Percentiles rank a stretch among this genome's conserved stretches.
Evolutionary conservation across 805 yeast species (phyloP).

Genomic region (Sungouiella thailandica): DNA sequence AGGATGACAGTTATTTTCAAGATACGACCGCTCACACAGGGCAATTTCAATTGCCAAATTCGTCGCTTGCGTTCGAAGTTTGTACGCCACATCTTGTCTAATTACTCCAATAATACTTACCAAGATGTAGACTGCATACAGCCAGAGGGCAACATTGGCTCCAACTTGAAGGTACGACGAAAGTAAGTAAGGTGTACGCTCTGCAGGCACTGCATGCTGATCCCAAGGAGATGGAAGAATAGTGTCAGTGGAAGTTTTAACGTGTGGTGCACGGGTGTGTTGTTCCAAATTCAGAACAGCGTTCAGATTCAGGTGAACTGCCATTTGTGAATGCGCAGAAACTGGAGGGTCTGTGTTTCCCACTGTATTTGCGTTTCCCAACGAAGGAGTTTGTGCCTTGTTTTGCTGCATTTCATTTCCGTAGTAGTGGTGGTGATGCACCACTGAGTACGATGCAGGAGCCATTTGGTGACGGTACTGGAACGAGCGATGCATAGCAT

Average conservation of each 20-base stretch:
- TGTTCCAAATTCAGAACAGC: no score
- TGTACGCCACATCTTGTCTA: conserved; percentile 47
- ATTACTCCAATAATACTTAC: conserved; percentile 44
- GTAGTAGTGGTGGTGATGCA: conserved; percentile 44
- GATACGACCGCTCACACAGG: conserved; percentile 47
- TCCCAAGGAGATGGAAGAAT: conserved; percentile 60
- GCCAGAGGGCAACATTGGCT: conserved; percentile 44
- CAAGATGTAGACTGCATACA: conserved; percentile 41
- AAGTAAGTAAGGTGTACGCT: conserved; percentile 49
- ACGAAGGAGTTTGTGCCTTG: no score
- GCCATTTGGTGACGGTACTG: conserved; percentile 10
- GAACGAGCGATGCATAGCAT: conserved; percentile 11
- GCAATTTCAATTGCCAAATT: conserved; percentile 48
- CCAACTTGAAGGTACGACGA: conserved; percentile 58
- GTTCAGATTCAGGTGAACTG: no score
- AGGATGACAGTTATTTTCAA: conserved; percentile 54
- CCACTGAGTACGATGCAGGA: conserved; percentile 23
- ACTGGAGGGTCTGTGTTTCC: no score
- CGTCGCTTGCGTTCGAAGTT: conserved; percentile 44
- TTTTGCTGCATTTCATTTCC: neutral
- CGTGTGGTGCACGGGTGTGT: no score
- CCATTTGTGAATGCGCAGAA: no score
- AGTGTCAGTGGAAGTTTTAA: no score
- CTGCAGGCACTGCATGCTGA: conserved; percentile 43
- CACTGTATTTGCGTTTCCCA: no score